These are phyloP conservation scores for Skeletonema costatum DNA, from an alignment of 108 stramenopile species.

Conservation along the genomic window DNA sequence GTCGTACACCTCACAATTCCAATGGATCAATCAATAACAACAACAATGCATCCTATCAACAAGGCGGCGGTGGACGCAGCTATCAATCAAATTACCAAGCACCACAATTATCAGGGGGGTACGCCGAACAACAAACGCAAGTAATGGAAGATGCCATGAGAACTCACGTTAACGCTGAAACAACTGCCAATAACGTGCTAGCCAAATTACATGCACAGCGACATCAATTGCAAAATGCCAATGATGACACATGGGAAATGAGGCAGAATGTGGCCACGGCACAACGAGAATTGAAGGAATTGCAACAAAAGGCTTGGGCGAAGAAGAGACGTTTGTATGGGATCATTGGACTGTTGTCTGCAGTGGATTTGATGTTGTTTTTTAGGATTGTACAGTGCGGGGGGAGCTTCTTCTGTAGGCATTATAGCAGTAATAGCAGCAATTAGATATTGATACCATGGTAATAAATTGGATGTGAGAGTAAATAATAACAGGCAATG, in stretches of 20 bases:
- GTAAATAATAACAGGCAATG: not conserved
- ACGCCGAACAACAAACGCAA: conserved; percentile 80
- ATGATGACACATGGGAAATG: conserved; percentile 86
- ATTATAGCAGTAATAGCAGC: conserved; percentile 5
- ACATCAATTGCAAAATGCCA: conserved; percentile 81
- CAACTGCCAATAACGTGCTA: conserved; percentile 73
- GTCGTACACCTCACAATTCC: conserved; percentile 13
- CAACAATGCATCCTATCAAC: conserved; percentile 35
- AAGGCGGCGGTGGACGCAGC: conserved; percentile 14
- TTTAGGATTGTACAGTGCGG: conserved; percentile 77
- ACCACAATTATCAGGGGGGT: conserved; percentile 53
- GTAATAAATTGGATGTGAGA: not conserved
- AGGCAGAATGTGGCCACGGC: conserved; percentile 75
- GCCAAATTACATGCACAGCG: conserved; percentile 78
- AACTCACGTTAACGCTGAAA: conserved; percentile 82
- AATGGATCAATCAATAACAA: conserved; percentile 22
- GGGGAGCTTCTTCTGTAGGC: conserved; percentile 84
- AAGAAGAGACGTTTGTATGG: conserved; percentile 71
- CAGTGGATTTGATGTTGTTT: conserved; percentile 74
- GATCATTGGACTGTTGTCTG: conserved; percentile 64
- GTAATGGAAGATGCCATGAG: conserved; percentile 76
- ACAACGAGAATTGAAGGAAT: conserved; percentile 68
- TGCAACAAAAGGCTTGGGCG: conserved; percentile 71
- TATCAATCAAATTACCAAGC: conserved; percentile 31
- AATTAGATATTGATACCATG: not conserved